Percentiles rank a stretch among this genome's conserved stretches.
phyloP scores from a whole-genome alignment of 176 grass and related monocot genomes.

The Avena atlantica region DNA sequence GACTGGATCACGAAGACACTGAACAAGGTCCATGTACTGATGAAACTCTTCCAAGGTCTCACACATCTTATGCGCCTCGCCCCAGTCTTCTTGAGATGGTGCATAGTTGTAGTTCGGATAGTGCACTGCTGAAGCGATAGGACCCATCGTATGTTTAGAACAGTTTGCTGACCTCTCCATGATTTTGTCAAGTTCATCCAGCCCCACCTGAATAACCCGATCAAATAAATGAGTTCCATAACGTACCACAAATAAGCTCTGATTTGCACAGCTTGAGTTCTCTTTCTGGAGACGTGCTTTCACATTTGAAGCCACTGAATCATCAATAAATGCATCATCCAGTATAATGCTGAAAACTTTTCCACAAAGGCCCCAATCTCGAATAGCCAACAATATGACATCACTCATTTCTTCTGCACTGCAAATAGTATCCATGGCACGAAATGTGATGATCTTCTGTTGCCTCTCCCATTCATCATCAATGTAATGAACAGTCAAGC shows the following conservation, averaged over 20 bases:
- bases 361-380: slow-evolving; percentile 38
- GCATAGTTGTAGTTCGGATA: slow-evolving; percentile 42
- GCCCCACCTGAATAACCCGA: slow-evolving; percentile 45
- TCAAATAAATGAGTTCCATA: slow-evolving; percentile 43
- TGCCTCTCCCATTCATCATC: slow-evolving; percentile 37
- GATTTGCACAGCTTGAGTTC: slow-evolving; percentile 9
- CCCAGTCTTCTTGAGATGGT: slow-evolving; percentile 29
- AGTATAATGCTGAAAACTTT: slow-evolving; percentile 50
- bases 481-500: slow-evolving; percentile 47
- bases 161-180: slow-evolving; percentile 30
- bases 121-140: slow-evolving; percentile 20
- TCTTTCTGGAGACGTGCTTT: slow-evolving; percentile 24
- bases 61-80: neutral
- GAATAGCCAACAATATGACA: slow-evolving; percentile 33
- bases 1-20: neutral
- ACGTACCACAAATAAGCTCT: slow-evolving; percentile 46
- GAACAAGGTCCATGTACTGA: neutral
- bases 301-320: slow-evolving; percentile 40
- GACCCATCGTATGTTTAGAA: slow-evolving; percentile 13
- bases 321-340: slow-evolving; percentile 50
- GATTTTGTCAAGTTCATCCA: slow-evolving; percentile 47
- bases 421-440: slow-evolving; percentile 32
- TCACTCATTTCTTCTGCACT: slow-evolving; percentile 33
- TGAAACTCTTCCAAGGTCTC: slow-evolving; percentile 26
- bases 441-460: slow-evolving; percentile 36